Base-by-base conservation (phyloP, 805 yeast species). In the Kazachstania viticola region DNA sequence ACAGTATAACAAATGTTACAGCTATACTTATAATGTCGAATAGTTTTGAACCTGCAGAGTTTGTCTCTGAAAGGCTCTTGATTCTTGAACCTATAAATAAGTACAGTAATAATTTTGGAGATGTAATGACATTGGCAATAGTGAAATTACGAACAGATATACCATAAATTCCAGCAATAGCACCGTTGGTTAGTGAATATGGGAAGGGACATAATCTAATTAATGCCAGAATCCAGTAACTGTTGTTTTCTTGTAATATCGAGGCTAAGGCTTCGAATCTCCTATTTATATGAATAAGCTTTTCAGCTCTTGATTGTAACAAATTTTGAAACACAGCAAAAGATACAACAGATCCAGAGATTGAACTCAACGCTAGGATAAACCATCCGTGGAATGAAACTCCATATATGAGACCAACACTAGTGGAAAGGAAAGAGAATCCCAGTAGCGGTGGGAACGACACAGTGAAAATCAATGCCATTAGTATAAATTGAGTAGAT, bases 391-490 rank as follows among this genome's bases (percentile, higher is more conserved):
- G 51, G 27, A 63, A 56, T 9, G 75, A 65, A 38, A 83, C 69
- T 1, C 96, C 97, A 52, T 77, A 91, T 7, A 79, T 69, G 70
- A 84, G 73, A 2, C 97, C 98, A 4, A 75, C 62, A 12, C 78
- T 49, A 29, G 79, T 66, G 14, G 79, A 67, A 14, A 81, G 54
- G 14, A 77, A 65, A 4, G 88, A 69, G 57, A 77, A 87, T 1
- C 98, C 98, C 21, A 84, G 55, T 43, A 88, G 41, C 1, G 97
- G 98, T 2, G 98, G 97, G 61, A 88, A 87, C 0, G 91, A 75
- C 4, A 87, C 85, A 2, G 67, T 17, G 41, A 78, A 69, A 3
- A 85, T 56, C 28, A 77, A 51, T 4, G 55, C 13, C 31, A 75
- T 68, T 35, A 87, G 48, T 0, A 73, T 40, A 4, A 65, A 36